Evolutionary conservation across 2,329 filamentous ascomycete species (phyloP), one percentile per base, ranked within the genome.

Genomic region (Teratosphaeria gauchensis): DNA sequence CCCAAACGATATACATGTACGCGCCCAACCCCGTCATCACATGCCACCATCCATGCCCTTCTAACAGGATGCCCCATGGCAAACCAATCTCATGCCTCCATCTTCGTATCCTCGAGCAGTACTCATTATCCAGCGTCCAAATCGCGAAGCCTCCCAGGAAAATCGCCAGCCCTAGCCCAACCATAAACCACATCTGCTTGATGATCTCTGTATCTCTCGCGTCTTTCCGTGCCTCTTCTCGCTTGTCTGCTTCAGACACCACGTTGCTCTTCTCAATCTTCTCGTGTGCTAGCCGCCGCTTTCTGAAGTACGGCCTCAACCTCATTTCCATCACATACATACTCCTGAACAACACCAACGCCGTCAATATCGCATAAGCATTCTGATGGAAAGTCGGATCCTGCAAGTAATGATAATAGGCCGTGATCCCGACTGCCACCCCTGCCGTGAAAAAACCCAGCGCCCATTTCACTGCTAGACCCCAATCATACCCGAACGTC

Each of bases 361-460:
- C 80, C 0, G 89, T 94, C 51, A 95, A 75, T 3, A 87, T 69
- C 1, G 85, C 88, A 66, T 91, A 95, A 4, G 86, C 87, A 61
- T 84, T 85, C 71, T 95, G 89, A 74, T 95, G 90, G 72, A 95
- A 95, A 1, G 83, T 78, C 0, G 90, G 89, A 63, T 95, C 86
- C 69, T 92, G 89, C 16, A 91, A 84, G 62, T 89, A 84, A 69
- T 91, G 88, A 73, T 95, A 95, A 72, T 88, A 83, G 48, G 88
- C 78, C 14, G 90, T 94, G 71, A 95, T 92, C 67, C 85, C 87
- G 31, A 80, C 59, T 4, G 78, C 74, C 21, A 82, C 69, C 2
- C 67, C 73, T 5, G 84, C 69, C 9, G 89, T 78, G 14, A 77
- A 77, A 4, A 84, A 48, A 7, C 78, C 88, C 8, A 91, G 76